A percentile compares a stretch with the other conserved stretches of the same genome.
Conservation (phyloP, 2,329 filamentous ascomycete genomes). For the Fusarium lyarnte region DNA sequence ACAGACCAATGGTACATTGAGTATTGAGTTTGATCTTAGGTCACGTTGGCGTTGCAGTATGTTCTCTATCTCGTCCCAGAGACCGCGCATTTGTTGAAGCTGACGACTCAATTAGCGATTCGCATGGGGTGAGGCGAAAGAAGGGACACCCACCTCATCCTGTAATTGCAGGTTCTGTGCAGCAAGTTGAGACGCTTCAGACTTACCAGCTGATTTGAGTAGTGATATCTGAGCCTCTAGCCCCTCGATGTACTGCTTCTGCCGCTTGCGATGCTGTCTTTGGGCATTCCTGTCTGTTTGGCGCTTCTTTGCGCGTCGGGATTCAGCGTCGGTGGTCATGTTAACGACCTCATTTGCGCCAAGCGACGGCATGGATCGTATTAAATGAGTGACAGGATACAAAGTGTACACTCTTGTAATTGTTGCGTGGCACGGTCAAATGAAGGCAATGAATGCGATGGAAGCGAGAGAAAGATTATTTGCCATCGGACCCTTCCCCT, state of each 20-base stretch:
- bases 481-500: not conserved
- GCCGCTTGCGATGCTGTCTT: conserved; percentile 10
- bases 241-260: conserved; percentile 13
- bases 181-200: not conserved
- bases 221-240: conserved; percentile 3
- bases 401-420: fast-evolving
- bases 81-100: not conserved
- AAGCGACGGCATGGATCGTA: not conserved
- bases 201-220: not conserved
- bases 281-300: conserved; percentile 10
- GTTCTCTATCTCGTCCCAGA: conserved; percentile 11
- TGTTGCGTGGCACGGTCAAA: not conserved
- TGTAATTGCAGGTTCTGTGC: not conserved
- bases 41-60: conserved; percentile 5
- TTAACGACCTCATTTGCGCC: not conserved
- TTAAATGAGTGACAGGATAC: fast-evolving
- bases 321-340: not conserved
- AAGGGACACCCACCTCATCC: not conserved
- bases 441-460: not conserved
- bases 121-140: no score
- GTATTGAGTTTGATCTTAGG: not conserved
- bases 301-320: conserved; percentile 5
- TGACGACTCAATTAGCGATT: not conserved
- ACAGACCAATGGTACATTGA: not conserved
- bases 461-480: not conserved